phyloP scores from a whole-genome alignment of 1,139 yeast genomes.

The Saccharomyces hybrid region DNA sequence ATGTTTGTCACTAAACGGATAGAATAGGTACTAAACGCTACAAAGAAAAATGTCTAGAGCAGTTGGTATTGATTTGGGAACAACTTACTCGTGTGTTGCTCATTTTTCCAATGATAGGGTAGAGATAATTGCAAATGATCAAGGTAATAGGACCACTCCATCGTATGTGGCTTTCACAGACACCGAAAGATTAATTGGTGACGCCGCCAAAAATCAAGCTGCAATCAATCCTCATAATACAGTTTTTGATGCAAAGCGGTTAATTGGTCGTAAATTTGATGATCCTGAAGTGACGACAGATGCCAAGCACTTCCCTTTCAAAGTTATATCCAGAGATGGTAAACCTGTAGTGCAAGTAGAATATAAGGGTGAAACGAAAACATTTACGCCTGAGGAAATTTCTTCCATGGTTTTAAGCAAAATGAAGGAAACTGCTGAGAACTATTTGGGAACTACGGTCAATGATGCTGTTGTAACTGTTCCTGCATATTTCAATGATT shows the following conservation, averaged over 20 bases:
- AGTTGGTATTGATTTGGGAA: slow-evolving; percentile 79
- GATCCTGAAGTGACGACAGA: slow-evolving; percentile 52
- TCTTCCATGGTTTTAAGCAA: slow-evolving; percentile 55
- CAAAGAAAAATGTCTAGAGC: slow-evolving; percentile 47
- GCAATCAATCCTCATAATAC: slow-evolving; percentile 61
- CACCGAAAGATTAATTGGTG: slow-evolving; percentile 60
- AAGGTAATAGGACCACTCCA: slow-evolving; percentile 64
- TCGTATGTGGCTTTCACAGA: slow-evolving; percentile 62
- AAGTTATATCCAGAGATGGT: slow-evolving; percentile 47
- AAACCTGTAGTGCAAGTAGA: slow-evolving; percentile 57
- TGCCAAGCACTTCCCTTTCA: slow-evolving; percentile 57
- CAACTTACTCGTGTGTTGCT: slow-evolving; percentile 77
- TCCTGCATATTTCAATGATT: slow-evolving; percentile 96
- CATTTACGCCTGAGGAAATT: slow-evolving; percentile 58
- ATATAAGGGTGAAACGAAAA: slow-evolving; percentile 56
- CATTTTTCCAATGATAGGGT: slow-evolving; percentile 63
- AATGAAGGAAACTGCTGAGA: slow-evolving; percentile 63
- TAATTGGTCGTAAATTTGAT: slow-evolving; percentile 55
- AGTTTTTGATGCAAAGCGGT: slow-evolving; percentile 59
- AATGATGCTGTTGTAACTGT: slow-evolving; percentile 74
- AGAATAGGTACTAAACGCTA: background rate
- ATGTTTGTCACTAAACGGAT: background rate
- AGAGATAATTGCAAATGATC: slow-evolving; percentile 62
- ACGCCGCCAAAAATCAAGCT: slow-evolving; percentile 64
- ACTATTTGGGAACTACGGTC: slow-evolving; percentile 51